Base-by-base conservation (phyloP, 2,329 filamentous ascomycete genomes). In the Chaetomium sp. region DNA sequence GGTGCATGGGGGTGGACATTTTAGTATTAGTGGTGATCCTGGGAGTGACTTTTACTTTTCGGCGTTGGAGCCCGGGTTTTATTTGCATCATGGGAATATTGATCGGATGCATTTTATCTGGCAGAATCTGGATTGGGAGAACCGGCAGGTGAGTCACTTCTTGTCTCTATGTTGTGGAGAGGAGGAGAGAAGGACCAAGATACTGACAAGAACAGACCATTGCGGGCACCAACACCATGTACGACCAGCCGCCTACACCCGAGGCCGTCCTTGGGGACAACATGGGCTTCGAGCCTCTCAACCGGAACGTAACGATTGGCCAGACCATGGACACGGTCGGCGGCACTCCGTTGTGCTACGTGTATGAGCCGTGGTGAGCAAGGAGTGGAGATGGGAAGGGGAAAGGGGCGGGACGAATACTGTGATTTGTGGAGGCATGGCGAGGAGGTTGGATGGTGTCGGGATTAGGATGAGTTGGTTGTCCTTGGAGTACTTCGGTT, bases 261-360 rank as follows among this genome's bases (percentile, higher is more conserved):
- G 72, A 77, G 55, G 73, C 72, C 2, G 74, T 71, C 2, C 66
- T 77, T 3, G 68, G 73, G 19, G 73, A 76, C 54, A 45, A 61
- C 0, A 54, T 74, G 32, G 61, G 68, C 38, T 38, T 73, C n/a
- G 65, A 66, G 0, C 63, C 62, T 1, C 58, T 77, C 11, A 68
- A 71, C 7, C 68, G 70, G 53, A 54, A 65, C 4, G 61, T 71
- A 7, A 64, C 65, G 36, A 72, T 72, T 52, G 60, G 64, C 48
- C 59, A 72, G 49, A 59, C 74, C 40, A 69, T 76, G 59, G 71
- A 70, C 53, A 77, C 74, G 0, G 63, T 70, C 4, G 70, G 66
- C 10, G 72, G 69, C 32, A 32, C 46, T 5, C 72, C 72, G 4
- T 70, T 76, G 49, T 78, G 75, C 54, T 77, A 77, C 58, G 68